These are phyloP conservation scores for Dictyophora rubrovolvata DNA, from an alignment of 768 basidiomycete species.

Conservation along the genomic window DNA sequence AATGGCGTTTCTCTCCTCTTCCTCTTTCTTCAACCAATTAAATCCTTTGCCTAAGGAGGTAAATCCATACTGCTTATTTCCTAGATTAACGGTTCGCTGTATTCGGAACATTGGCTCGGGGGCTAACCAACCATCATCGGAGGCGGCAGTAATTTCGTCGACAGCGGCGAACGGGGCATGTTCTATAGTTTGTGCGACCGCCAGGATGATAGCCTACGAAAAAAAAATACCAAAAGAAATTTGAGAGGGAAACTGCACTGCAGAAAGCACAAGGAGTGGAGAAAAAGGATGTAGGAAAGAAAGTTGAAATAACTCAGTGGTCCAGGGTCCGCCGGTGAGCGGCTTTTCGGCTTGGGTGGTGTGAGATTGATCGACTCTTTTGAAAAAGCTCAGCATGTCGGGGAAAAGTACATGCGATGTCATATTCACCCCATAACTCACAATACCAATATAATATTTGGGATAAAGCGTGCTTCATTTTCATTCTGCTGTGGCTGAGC, in stretches of 20 bases:
- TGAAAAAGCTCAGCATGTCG: not conserved
- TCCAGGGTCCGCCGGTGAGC: not conserved
- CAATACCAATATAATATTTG: no score
- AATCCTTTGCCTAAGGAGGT: conserved; percentile 79
- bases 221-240: not conserved
- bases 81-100: conserved; percentile 55
- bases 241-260: no score
- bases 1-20: conserved; percentile 17
- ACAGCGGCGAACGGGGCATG: not conserved
- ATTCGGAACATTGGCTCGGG: conserved; percentile 33
- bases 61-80: conserved; percentile 68
- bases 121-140: conserved; percentile 42
- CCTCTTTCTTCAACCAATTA: conserved; percentile 49
- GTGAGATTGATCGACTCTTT: not conserved
- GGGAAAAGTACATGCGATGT: no score
- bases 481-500: no score
- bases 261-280: not conserved
- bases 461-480: no score
- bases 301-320: not conserved
- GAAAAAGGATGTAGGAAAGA: not conserved
- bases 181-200: conserved; percentile 1
- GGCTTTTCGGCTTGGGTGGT: conserved; percentile 4
- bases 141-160: not conserved
- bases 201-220: conserved; percentile 1
- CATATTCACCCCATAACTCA: no score